Conservation (phyloP, 1,139 yeast species). For the Saccharomycopsis phalli region DNA sequence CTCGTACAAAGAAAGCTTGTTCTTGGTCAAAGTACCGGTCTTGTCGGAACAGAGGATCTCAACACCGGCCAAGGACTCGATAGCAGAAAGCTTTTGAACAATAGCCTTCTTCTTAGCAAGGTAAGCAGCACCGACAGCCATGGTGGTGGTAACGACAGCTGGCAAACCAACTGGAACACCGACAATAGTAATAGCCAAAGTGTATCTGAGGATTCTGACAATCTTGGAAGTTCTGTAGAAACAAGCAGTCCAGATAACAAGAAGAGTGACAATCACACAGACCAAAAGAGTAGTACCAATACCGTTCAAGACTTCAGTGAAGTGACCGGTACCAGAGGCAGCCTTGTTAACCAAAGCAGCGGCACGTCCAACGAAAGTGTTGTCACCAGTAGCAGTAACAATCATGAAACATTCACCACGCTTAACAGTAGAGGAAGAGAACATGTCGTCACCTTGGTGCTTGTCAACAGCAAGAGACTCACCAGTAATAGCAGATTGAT, state of each 20-base stretch:
- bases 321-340: slow-evolving; percentile 89
- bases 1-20: slow-evolving; percentile 92
- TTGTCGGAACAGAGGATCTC: slow-evolving; percentile 98
- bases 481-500: slow-evolving; percentile 98
- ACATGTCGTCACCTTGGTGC: slow-evolving; percentile 78
- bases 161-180: slow-evolving; percentile 99
- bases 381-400: slow-evolving; percentile 94
- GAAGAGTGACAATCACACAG: slow-evolving; percentile 78
- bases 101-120: slow-evolving; percentile 97
- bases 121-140: slow-evolving; percentile 99
- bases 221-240: slow-evolving; percentile 90
- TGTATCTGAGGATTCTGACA: slow-evolving; percentile 87
- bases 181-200: slow-evolving; percentile 92
- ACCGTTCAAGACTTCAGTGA: slow-evolving; percentile 96
- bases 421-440: slow-evolving; percentile 93
- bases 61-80: slow-evolving; percentile 98
- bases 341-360: slow-evolving; percentile 97
- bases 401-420: slow-evolving; percentile 96
- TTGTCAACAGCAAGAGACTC: slow-evolving; percentile 96
- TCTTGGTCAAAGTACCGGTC: slow-evolving; percentile 98
- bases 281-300: slow-evolving; percentile 90
- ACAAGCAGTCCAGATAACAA: slow-evolving; percentile 88
- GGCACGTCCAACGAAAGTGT: slow-evolving; percentile 90
- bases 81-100: slow-evolving; percentile 96
- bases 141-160: slow-evolving; percentile 98